Evolutionary conservation across 179 eudicot species (phyloP).

Genomic region (Patellifolia procumbens): DNA sequence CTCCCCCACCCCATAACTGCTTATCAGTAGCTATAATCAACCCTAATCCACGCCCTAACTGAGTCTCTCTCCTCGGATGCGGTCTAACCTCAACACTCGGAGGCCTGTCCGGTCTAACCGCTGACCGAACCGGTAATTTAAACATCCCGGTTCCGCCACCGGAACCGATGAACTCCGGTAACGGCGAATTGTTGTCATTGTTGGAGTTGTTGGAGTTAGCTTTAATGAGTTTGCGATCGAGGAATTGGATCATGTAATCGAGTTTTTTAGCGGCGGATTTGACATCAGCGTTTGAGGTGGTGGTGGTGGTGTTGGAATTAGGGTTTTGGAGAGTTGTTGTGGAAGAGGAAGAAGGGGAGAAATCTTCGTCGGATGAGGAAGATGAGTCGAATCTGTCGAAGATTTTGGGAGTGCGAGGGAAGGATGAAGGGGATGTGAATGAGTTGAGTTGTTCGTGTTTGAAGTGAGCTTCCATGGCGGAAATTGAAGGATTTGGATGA

Average conservation of each 20-base stretch:
- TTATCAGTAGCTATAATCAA: conserved; percentile 38
- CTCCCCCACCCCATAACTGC: conserved; percentile 83
- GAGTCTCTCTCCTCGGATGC: conserved; percentile 59
- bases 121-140: conserved; percentile 41
- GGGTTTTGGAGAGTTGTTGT: conserved; percentile 3
- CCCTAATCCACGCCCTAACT: conserved; percentile 51
- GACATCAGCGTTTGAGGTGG: conserved; percentile 25
- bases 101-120: conserved; percentile 53
- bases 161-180: conserved; percentile 56
- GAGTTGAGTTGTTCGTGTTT: conserved; percentile 25
- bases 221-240: conserved; percentile 66
- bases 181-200: conserved; percentile 9
- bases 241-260: conserved; percentile 77
- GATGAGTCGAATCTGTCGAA: conserved; percentile 65
- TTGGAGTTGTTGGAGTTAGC: conserved; percentile 9
- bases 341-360: conserved; percentile 28
- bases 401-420: conserved; percentile 36
- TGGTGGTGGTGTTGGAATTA: conserved; percentile 15
- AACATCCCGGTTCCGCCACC: conserved; percentile 56
- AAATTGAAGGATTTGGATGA: background rate
- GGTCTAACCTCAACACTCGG: conserved; percentile 64
- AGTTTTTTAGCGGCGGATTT: conserved; percentile 58
- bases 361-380: conserved; percentile 44
- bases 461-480: conserved; percentile 33
- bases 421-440: conserved; percentile 18